Conservation (phyloP, 2,329 filamentous ascomycete species). For the Neofusicoccum umdonicola region DNA sequence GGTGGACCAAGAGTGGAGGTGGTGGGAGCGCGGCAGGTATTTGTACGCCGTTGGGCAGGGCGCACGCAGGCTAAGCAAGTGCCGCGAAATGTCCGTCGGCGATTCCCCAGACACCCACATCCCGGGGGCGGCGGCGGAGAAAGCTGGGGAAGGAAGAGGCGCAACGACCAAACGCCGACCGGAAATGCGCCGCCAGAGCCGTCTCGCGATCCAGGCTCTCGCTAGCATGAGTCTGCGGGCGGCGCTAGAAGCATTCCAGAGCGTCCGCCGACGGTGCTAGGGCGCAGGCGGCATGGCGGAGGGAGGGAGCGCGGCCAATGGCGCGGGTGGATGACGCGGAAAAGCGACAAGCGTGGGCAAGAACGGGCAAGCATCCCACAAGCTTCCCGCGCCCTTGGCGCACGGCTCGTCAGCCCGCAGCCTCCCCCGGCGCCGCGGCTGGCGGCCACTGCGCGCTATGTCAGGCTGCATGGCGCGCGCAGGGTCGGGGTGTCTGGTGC, state of each 20-base stretch:
- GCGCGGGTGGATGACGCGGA: neutral
- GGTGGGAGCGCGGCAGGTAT: neutral
- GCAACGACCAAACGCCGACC: neutral
- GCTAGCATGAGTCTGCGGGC: neutral
- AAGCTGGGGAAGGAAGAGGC: neutral
- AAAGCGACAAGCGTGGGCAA: neutral
- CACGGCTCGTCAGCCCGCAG: neutral
- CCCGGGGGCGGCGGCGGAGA: neutral
- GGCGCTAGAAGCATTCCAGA: constrained; percentile 11
- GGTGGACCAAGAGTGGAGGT: neutral
- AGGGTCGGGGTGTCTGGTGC: neutral
- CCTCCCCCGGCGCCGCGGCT: neutral
- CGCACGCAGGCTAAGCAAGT: no score
- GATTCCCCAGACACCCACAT: neutral
- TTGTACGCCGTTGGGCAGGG: neutral
- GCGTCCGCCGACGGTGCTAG: constrained; percentile 5
- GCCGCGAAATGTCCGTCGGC: no score
- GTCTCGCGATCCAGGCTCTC: neutral
- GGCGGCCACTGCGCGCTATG: neutral
- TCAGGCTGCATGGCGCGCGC: neutral
- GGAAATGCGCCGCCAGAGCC: neutral
- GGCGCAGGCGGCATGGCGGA: neutral
- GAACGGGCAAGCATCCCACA: neutral
- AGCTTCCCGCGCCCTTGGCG: constrained; percentile 5
- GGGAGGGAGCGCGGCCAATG: neutral